A percentile compares a stretch with the other conserved stretches of the same genome.
phyloP scores from a whole-genome alignment of 495 filamentous ascomycete genomes.

The Xylaria bambusicola region DNA sequence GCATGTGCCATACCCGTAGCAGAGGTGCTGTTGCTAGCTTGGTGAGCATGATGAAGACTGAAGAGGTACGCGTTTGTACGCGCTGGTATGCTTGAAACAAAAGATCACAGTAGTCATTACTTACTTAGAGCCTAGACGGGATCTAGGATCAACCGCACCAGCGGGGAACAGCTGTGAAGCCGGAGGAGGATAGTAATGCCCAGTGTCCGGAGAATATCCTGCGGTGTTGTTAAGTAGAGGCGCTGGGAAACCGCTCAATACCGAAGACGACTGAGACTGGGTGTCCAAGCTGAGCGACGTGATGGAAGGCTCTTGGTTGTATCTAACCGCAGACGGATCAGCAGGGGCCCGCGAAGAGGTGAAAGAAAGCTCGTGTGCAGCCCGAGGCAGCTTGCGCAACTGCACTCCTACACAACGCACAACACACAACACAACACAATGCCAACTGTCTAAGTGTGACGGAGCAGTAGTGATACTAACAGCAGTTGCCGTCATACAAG shows the following conservation, averaged over 20 bases:
- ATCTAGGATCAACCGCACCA: conserved; percentile 49
- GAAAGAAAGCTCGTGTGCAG: conserved; percentile 32
- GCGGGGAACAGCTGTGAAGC: conserved; percentile 46
- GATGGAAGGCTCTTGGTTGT: conserved; percentile 48
- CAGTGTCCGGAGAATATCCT: conserved; percentile 48
- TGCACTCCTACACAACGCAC: conserved; percentile 33
- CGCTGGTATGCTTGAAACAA: conserved; percentile 16
- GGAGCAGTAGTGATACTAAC: conserved; percentile 43
- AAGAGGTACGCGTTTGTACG: conserved; percentile 13
- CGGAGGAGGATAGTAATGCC: conserved; percentile 45
- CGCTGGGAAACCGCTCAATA: conserved; percentile 48
- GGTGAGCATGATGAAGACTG: conserved; percentile 40
- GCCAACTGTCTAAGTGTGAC: conserved; percentile 44
- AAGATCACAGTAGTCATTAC: conserved; percentile 32
- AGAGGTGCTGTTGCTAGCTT: conserved; percentile 45
- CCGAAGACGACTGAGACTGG: conserved; percentile 46
- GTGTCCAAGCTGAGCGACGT: conserved; percentile 50
- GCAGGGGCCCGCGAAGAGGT: conserved; percentile 32
- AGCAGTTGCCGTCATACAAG: conserved; percentile 46
- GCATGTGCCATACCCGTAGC: conserved; percentile 58
- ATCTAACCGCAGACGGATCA: conserved; percentile 42
- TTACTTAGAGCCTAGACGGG: conserved; percentile 54
- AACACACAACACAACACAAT: conserved; percentile 24
- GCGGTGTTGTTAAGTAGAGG: conserved; percentile 39
- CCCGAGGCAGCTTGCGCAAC: conserved; percentile 36